Evolutionary conservation across 805 yeast genomes (phyloP), one percentile per base, ranked within the genome.

Genomic region (Lachancea meyersii): DNA sequence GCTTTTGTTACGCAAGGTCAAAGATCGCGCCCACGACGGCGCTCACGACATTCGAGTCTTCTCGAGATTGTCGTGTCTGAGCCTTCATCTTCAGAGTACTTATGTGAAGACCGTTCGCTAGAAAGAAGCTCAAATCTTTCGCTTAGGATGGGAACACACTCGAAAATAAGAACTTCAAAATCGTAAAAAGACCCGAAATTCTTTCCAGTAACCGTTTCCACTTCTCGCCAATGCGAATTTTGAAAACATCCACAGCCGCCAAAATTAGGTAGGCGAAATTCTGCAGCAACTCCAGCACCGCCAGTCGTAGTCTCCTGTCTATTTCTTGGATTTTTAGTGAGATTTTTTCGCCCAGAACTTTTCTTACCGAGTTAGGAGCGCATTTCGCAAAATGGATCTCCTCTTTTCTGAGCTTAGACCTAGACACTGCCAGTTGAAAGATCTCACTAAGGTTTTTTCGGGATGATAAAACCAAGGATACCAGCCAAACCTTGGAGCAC

Each of bases 401-500:
- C 35, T 57, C 61, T 11, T 39, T 45, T n/a, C 41, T 31, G 6
- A 51, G 42, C 35, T 34, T 49, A 5, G 13, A 35, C 40, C 52
- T 52, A 7, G 49, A n/a, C 23, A 34, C 46, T 4, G 50, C 22
- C 3, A 45, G 21, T 10, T 32, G 43, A 4, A 48, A 9, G 14
- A 57, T 19, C 21, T 46, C 41, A 13, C 48, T 43, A 3, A 51
- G 10, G 17, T 48, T 40, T 39, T 47, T 55, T 35, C 62, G 43
- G 1, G 49, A 39, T 2, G 60, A 48, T 16, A 60, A 47, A 2
- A 58, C 2, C n/a, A 57, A 41, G 1, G 63, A 53, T 1, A 54
- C 39, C 11, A 59, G 48, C 65, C 65, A 60, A 10, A 59, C 22
- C 32, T 54, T 59, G 2, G 60, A 55, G 13, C 61, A 61, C 35